Evolutionary conservation across 1,139 yeast genomes (phyloP), one percentile per base, ranked within the genome.

Genomic region (Zygosaccharomyces pseudobailii): DNA sequence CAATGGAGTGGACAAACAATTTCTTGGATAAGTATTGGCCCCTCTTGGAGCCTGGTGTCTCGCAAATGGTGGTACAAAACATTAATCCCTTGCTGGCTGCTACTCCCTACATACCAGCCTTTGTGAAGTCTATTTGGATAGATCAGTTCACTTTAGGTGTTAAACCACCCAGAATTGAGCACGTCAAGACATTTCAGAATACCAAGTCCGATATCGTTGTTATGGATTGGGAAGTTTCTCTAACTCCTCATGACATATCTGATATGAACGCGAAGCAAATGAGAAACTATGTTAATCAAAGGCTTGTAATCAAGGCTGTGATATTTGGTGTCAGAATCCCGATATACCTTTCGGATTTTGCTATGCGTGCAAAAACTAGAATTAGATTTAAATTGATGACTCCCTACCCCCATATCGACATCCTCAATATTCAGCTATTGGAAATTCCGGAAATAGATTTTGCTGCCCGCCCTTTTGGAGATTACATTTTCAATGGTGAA

Each of bases 151-250:
- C 97, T 7, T 79, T 86, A 17, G 98, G 98, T 54, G 84, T 96
- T 6, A 92, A 92, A 69, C 96, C 98, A 8, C 96, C 96, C 32
- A 79, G 98, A 66, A 75, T 92, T 51, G 97, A 92, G 62, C 76
- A 76, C 53, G 97, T 90, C 23, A 87, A 92, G 63, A 87, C 97
- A 2, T 78, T 89, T 59, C 85, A 83, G 42, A 88, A 92, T 51
- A 90, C 97, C 21, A 84, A 81, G 27, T 87, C 86, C 52, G 97
- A 90, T 62, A 84, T 92, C 49, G 95, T 90, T 13, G 96, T 92
- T 43, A 89, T 94, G 96, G 95, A 92, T 72, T 92, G 96, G 96
- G 82, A 84, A 45, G 72, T 85, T 47, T 82, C 96, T 1, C 87
- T 89, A 69, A 85, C 88, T 36, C 98, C 98, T n/a, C 87, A 87